Percentiles rank a stretch among this genome's conserved stretches.
These are phyloP conservation scores for Gossypium laxum DNA, from an alignment of 441 rosid species.

Conservation along the genomic window DNA sequence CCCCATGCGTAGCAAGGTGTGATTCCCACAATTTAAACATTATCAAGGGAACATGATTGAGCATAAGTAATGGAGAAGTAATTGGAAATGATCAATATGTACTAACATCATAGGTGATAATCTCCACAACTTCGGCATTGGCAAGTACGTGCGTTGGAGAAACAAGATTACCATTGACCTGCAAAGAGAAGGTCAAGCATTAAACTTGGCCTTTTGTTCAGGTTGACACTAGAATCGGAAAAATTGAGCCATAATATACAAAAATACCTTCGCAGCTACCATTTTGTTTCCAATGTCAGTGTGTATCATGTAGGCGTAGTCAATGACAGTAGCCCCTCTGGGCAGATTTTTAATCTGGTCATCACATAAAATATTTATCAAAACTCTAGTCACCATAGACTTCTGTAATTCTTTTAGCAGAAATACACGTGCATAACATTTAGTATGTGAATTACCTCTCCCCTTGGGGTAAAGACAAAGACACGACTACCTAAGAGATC, in stretches of 20 bases:
- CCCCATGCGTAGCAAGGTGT: not conserved
- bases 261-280: constrained; percentile 87
- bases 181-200: constrained; percentile 22
- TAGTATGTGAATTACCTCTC: constrained; percentile 48
- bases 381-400: constrained; percentile 13
- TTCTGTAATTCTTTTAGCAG: not conserved
- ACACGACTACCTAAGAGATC: constrained; percentile 89
- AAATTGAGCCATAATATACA: not conserved
- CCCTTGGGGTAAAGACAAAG: constrained; percentile 90
- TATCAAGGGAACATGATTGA: not conserved
- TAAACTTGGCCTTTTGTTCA: not conserved
- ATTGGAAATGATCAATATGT: constrained; percentile 14
- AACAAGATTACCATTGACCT: constrained; percentile 94
- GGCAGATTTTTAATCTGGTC: constrained; percentile 86
- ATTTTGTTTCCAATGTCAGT: constrained; percentile 94
- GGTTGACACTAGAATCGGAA: not conserved
- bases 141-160: constrained; percentile 69
- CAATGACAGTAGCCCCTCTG: constrained; percentile 85
- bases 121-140: constrained; percentile 96
- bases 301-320: constrained; percentile 94
- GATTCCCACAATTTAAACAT: not conserved
- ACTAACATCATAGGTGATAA: constrained; percentile 80
- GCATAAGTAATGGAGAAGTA: not conserved
- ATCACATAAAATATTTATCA: not conserved
- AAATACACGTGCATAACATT: constrained; percentile 3